Percentiles rank a stretch among this genome's conserved stretches.
These are phyloP conservation scores for Mimosa pudica DNA, from an alignment of 306 rosid species.

Conservation along the genomic window DNA sequence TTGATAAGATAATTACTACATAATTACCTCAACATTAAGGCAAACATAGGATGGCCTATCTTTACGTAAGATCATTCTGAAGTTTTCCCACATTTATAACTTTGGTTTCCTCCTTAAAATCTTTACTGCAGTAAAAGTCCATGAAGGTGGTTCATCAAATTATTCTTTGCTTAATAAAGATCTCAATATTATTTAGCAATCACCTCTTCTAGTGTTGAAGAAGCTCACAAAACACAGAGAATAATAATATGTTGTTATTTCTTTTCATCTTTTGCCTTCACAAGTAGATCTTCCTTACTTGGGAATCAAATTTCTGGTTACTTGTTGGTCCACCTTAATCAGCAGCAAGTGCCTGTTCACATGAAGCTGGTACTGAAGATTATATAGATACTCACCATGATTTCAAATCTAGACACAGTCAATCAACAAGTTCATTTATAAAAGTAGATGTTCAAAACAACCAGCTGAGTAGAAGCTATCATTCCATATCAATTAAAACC, in stretches of 20 bases:
- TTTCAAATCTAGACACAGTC: slow-evolving; percentile 71
- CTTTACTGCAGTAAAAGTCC: slow-evolving; percentile 33
- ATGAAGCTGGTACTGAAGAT: slow-evolving; percentile 71
- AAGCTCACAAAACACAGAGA: slow-evolving; percentile 32
- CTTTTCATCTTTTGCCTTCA: slow-evolving; percentile 43
- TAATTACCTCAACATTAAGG: background rate
- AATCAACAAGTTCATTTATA: slow-evolving; percentile 64
- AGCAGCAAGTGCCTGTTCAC: slow-evolving; percentile 45
- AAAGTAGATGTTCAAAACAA: slow-evolving; percentile 62
- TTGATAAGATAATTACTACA: background rate
- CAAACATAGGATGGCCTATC: slow-evolving; percentile 19
- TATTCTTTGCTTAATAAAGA: slow-evolving; percentile 69
- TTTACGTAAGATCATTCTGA: slow-evolving; percentile 40
- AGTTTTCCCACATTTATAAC: slow-evolving; percentile 41
- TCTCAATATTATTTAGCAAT: slow-evolving; percentile 5
- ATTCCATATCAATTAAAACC: slow-evolving; percentile 49
- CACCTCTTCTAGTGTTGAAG: slow-evolving; percentile 35
- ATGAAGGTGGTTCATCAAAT: slow-evolving; percentile 60
- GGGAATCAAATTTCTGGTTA: slow-evolving; percentile 56
- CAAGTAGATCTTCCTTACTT: slow-evolving; percentile 62
- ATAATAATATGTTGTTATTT: slow-evolving; percentile 1
- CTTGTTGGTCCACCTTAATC: slow-evolving; percentile 53
- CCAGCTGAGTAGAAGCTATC: slow-evolving; percentile 50
- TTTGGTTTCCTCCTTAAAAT: slow-evolving; percentile 18
- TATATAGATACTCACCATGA: slow-evolving; percentile 66